Evolutionary conservation across 2,329 filamentous ascomycete species (phyloP), one percentile per base, ranked within the genome.

Genomic region (Helotiales sp.): DNA sequence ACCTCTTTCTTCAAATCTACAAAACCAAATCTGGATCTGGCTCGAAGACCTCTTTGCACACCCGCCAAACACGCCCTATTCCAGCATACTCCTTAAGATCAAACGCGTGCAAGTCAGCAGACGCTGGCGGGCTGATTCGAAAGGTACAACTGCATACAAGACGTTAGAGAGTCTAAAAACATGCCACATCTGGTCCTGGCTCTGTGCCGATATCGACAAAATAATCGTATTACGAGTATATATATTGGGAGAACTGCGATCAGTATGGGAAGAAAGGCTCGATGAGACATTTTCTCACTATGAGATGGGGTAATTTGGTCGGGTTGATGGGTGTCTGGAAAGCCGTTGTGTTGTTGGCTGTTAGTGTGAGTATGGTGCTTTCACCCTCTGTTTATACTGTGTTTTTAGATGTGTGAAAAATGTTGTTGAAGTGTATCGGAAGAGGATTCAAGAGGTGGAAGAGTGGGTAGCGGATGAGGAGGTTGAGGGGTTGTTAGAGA

Each of bases 201-300:
- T 54, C 9, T 66, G 63, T 47, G 44, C 51, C 1, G 62, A 66
- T 42, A 55, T 61, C 22, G 58, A 55, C 9, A 33, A n/a, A 58
- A 13, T 55, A 55, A 50, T 60, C 62, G 2, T 63, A 54, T 52
- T 66, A 63, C 50, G 48, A 57, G 44, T 66, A 64, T 58, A 54
- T 65, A 48, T 64, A 61, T 46, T 48, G 44, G 24, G 46, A 63
- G 29, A 52, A 66, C 31, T 63, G 63, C 34, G 62, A 65, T 52
- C 44, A 63, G 47, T 63, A 59, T 54, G 63, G 62, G 12, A 61
- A 54, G 52, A 64, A 59, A 8, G 62, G 62, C 13, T 62, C 48
- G 17, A 57, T 63, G 44, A 57, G 59, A 29, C 59, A 62, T 40
- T 52, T 61, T 33, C 33, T 61, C n/a, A 51, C 55, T 38, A 59